These are phyloP conservation scores for Aspergillus fijiensis DNA, from an alignment of 2,329 filamentous ascomycete species.

Conservation along the genomic window DNA sequence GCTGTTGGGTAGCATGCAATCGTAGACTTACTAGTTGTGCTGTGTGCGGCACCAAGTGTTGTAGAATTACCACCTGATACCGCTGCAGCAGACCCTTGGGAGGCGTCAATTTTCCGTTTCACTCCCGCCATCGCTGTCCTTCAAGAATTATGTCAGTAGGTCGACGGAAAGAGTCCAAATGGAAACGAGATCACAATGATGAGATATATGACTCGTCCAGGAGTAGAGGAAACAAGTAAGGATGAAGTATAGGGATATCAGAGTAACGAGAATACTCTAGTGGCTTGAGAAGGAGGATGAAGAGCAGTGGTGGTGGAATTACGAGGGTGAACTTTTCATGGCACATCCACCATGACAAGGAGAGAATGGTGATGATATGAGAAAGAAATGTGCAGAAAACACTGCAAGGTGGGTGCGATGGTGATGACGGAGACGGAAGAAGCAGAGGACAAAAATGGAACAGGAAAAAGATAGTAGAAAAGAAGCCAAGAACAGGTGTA, in stretches of 20 bases:
- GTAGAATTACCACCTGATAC: conserved; percentile 17
- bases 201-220: neutral
- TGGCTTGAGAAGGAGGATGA: neutral
- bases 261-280: neutral
- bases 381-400: neutral
- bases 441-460: conserved; percentile 1
- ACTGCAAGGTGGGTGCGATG: too few species aligned
- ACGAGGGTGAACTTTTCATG: neutral
- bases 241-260: neutral
- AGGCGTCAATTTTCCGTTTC: conserved; percentile 34
- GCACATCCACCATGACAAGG: neutral
- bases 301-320: neutral
- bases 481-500: conserved; percentile 1
- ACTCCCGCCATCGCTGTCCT: conserved; percentile 38
- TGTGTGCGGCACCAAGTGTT: conserved; percentile 21
- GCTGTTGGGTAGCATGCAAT: neutral
- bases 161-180: neutral
- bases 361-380: neutral
- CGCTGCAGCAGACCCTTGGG: conserved; percentile 21
- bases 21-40: conserved; percentile 24
- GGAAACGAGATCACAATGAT: neutral
- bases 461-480: neutral
- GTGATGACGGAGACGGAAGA: neutral
- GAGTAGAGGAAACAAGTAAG: neutral
- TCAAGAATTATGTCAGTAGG: conserved; percentile 13